Conservation (phyloP, 1,284 basidiomycete genomes). For the Pseudozyma tsukubaensis region DNA sequence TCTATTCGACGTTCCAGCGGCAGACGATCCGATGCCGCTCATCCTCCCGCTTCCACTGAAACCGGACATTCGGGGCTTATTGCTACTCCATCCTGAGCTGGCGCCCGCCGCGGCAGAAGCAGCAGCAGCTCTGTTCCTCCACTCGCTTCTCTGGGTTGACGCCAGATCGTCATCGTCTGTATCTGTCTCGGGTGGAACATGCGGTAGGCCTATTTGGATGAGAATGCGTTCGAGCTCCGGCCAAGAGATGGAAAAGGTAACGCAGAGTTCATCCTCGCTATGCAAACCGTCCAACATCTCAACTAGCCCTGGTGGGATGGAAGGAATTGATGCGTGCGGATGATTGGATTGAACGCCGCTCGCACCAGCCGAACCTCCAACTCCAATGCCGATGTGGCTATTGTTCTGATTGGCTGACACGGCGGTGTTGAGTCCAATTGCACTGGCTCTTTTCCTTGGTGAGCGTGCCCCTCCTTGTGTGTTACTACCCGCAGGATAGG, state of each 20-base stretch:
- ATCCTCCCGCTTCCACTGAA: conserved; percentile 19
- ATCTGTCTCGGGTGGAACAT: conserved; percentile 6
- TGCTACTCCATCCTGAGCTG: conserved; percentile 45
- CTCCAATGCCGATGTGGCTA: background rate
- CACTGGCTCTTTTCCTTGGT: conserved; percentile 37
- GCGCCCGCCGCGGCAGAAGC: conserved; percentile 12
- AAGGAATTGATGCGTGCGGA: background rate
- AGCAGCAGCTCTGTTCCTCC: conserved; percentile 7
- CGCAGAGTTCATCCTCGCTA: conserved; percentile 89
- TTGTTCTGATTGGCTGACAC: too few relatives aligned
- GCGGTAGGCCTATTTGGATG: conserved; percentile 35
- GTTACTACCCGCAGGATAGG: too few relatives aligned
- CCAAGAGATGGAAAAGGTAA: conserved; percentile 85
- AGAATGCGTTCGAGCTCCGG: conserved; percentile 82
- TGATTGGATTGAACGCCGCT: conserved; percentile 14
- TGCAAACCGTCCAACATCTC: conserved; percentile 84
- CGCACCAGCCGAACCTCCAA: conserved; percentile 4
- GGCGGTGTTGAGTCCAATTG: conserved; percentile 17
- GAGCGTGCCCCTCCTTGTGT: conserved; percentile 29
- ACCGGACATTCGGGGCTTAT: conserved; percentile 27
- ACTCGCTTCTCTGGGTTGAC: conserved; percentile 15
- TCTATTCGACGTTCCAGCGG: conserved; percentile 2
- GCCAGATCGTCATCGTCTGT: conserved; percentile 41
- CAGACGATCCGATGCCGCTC: conserved; percentile 18
- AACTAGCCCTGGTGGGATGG: conserved; percentile 72